Evolutionary conservation across 257 asterid genomes (phyloP), one percentile per base, ranked within the genome.

Genomic region (Parsonsia alboflavescens): DNA sequence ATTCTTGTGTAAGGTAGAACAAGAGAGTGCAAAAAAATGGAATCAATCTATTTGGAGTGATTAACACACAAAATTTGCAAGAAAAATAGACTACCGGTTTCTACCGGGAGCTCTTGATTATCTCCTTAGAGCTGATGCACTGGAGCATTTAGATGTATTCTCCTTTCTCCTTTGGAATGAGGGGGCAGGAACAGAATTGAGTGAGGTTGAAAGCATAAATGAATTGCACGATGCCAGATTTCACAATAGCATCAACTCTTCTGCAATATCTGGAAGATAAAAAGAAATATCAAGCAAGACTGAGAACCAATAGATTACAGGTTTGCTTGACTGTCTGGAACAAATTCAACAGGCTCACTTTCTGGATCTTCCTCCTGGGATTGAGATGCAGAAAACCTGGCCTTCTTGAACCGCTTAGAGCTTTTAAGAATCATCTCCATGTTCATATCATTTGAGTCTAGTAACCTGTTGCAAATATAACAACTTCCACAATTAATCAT

Each of bases 381-480:
- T 77, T 91, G 88, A 33, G 91, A 83, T 67, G 88, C 95, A 3
- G 65, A 33, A 73, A 78, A 76, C 92, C 85, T 89, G 1, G 91
- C 92, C 81, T 86, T 87, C 87, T 88, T 88, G 86, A 82, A 93
- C 74, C 89, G 88, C 70, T 79, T 82, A 17, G 98, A 91, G 83
- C 92, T 89, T 87, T 78, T 88, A 22, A 91, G 82, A 17, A 93
- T 82, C 89, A 56, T 73, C 53, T 85, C 86, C 78, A 93, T 78
- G 16, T 86, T 68, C 79, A 88, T 36, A 46, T 81, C 73, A 63
- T 30, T 58, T 15, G 69, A 3, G 42, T 76, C 83, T 19, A 84
- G 75, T 61, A 71, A 57, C 52, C 92, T 91, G 91, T 73, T 72
- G 63, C 80, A 76, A n/a, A 33, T 33, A 36, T n/a, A 76, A 39